Conservation (phyloP, 768 basidiomycete species). For the Austroboletus festivus region DNA sequence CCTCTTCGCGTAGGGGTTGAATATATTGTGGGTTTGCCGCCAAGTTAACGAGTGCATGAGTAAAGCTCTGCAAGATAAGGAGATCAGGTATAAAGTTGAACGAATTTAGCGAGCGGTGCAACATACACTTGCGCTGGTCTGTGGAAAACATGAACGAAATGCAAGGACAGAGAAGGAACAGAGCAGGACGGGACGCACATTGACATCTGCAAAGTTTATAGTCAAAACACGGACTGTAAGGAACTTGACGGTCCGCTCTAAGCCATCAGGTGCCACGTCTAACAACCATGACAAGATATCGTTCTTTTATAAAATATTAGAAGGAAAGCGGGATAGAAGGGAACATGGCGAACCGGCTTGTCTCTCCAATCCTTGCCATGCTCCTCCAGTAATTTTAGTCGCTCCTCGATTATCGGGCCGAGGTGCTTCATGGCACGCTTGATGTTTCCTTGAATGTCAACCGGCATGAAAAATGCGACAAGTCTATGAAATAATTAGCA, state of each 20-base stretch:
- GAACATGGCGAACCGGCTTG: background rate
- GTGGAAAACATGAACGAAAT: background rate
- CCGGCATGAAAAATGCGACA: background rate
- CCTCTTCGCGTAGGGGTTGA: constrained; percentile 36
- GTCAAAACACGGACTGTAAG: background rate
- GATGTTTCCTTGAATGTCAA: background rate
- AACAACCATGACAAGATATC: constrained; percentile 1
- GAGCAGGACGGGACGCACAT: background rate
- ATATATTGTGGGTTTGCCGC: constrained; percentile 35
- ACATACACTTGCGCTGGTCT: no score
- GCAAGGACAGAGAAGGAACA: background rate
- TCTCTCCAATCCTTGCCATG: background rate
- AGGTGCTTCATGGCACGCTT: background rate
- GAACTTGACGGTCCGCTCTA: background rate
- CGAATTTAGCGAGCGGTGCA: no score
- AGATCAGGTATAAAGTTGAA: no score
- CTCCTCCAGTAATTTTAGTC: background rate
- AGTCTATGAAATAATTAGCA: background rate
- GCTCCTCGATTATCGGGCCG: constrained; percentile 3
- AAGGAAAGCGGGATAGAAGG: background rate
- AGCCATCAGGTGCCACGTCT: background rate
- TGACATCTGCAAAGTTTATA: background rate
- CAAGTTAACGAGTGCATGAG: constrained; percentile 34
- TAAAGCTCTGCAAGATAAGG: constrained; percentile 35
- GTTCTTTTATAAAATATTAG: background rate